A percentile compares a stretch with the other conserved stretches of the same genome.
These are phyloP conservation scores for Talaromyces sp. DNA, from an alignment of 2,329 filamentous ascomycete species.

Conservation along the genomic window DNA sequence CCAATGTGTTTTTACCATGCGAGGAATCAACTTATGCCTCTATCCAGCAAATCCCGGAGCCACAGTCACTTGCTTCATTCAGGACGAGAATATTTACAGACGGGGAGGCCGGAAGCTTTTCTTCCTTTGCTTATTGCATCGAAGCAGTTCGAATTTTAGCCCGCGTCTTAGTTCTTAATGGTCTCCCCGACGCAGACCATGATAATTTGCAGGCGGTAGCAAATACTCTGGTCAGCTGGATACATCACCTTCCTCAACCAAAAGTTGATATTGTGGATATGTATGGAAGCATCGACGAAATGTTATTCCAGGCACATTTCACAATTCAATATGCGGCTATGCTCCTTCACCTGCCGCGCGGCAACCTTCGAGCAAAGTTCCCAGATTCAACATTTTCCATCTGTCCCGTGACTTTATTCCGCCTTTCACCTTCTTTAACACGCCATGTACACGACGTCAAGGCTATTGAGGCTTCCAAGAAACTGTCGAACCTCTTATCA, in stretches of 20 bases:
- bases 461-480: not conserved
- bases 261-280: constrained; percentile 69
- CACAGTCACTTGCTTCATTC: constrained; percentile 55
- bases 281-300: constrained; percentile 71
- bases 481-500: not conserved
- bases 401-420: constrained; percentile 19
- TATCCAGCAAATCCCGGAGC: constrained; percentile 57
- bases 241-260: constrained; percentile 68
- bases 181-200: constrained; percentile 36
- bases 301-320: constrained; percentile 37
- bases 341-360: constrained; percentile 73
- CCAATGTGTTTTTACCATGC: constrained; percentile 72
- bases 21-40: constrained; percentile 64
- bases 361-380: constrained; percentile 55
- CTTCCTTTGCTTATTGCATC: constrained; percentile 79
- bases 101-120: constrained; percentile 66
- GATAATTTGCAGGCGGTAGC: constrained; percentile 60
- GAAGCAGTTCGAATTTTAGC: constrained; percentile 75
- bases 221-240: constrained; percentile 67
- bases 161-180: constrained; percentile 60
- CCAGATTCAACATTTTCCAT: constrained; percentile 16
- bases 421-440: constrained; percentile 27
- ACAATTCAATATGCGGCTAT: constrained; percentile 55
- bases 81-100: constrained; percentile 67
- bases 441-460: constrained; percentile 21